Percentiles rank a stretch among this genome's conserved stretches.
phyloP scores from a whole-genome alignment of 139 green algal genomes.

The Volvox reticuliferus region DNA sequence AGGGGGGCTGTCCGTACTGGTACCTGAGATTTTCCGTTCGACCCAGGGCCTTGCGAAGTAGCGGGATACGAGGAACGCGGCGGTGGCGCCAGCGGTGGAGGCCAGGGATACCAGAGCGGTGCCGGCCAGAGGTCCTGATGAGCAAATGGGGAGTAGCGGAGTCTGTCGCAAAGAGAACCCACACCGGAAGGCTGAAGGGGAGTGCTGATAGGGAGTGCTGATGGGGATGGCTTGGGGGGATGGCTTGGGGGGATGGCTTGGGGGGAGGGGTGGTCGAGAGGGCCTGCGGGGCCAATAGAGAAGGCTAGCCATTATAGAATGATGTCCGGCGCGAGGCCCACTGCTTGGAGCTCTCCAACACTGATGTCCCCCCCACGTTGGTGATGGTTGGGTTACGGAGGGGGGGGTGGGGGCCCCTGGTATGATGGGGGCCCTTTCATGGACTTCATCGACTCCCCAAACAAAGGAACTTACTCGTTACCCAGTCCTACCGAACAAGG shows the following conservation, averaged over 20 bases:
- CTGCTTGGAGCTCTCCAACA: too few relatives aligned
- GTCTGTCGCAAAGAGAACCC: background rate
- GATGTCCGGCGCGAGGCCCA: too few relatives aligned
- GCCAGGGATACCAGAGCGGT: conserved; percentile 76
- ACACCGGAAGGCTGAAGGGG: background rate
- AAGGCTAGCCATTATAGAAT: background rate
- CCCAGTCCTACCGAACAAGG: conserved; percentile 71
- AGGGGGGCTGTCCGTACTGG: background rate
- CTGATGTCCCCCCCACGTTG: too few relatives aligned
- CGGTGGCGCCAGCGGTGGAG: conserved; percentile 69
- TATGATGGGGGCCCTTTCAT: background rate
- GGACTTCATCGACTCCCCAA: background rate
- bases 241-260: background rate
- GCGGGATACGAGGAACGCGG: conserved; percentile 78
- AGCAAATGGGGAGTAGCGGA: background rate
- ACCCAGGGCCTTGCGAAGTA: conserved; percentile 74
- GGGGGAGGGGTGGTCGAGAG: background rate
- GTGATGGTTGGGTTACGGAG: too few relatives aligned
- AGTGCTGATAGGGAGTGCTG: background rate
- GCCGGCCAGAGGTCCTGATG: conserved; percentile 71
- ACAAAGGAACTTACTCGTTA: too few relatives aligned
- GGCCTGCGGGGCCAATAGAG: background rate
- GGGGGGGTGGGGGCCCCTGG: too few relatives aligned
- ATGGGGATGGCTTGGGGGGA: background rate
- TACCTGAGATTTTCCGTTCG: conserved; percentile 55